phyloP scores from a whole-genome alignment of 768 basidiomycete genomes.

The Amanita jacksonii region DNA sequence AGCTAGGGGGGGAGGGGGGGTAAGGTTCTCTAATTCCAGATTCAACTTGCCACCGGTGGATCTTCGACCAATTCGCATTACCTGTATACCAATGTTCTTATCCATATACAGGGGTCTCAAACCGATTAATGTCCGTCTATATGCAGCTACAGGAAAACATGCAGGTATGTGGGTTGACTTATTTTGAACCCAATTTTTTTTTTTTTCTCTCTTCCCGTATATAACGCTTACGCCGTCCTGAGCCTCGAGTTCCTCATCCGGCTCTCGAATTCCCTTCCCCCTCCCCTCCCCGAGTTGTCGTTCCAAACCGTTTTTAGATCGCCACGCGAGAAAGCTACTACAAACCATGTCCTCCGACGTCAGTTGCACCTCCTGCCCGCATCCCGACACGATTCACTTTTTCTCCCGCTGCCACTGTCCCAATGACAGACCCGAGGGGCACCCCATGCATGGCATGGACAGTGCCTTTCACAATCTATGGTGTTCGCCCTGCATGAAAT shows the following conservation, averaged over 20 bases:
- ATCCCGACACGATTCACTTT: constrained; percentile 17
- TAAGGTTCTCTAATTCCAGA: constrained; percentile 1
- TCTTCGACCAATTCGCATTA: constrained; percentile 1
- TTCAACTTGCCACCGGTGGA: not conserved
- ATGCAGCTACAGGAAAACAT: constrained; percentile 6
- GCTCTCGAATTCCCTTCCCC: not conserved
- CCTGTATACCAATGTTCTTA: not conserved
- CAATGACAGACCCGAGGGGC: constrained; percentile 18
- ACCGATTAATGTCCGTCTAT: constrained; percentile 8
- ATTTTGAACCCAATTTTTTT: not conserved
- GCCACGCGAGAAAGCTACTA: not conserved
- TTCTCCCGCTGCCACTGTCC: constrained; percentile 26
- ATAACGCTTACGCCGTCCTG: not conserved
- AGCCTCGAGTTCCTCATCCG: not conserved
- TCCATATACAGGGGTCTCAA: constrained; percentile 3
- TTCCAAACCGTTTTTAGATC: no score
- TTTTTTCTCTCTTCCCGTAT: no score
- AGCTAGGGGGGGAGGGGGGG: not conserved
- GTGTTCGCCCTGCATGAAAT: constrained; percentile 23
- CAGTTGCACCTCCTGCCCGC: constrained; percentile 15
- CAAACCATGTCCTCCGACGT: not conserved
- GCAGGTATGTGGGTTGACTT: not conserved
- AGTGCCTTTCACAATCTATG: constrained; percentile 25
- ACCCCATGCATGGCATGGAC: constrained; percentile 21
- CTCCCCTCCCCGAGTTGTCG: no score